Evolutionary conservation across 2,329 filamentous ascomycete genomes (phyloP), one percentile per base, ranked within the genome.

Genomic region (Zelopaecilomyces penicillatus): DNA sequence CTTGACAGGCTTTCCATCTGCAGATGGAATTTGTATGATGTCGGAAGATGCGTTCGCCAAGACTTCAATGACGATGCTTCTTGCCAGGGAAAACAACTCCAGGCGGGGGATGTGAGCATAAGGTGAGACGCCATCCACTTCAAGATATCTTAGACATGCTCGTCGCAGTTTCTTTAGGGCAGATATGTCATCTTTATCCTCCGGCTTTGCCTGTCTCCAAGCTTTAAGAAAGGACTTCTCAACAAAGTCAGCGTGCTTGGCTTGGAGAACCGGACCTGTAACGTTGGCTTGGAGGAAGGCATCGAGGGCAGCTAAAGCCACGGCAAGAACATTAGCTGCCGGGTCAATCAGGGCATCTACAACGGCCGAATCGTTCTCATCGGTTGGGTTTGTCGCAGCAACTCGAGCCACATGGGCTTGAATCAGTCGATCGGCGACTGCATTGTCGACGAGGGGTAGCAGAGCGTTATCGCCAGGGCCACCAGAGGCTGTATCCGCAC

Each of bases 241-340:
- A n/a, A 73, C 44, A 3, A 54, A 42, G 30, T 47, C 36, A 36
- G 53, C 42, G 34, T 54, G 45, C 8, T 49, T 39, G 11, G 45
- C 50, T 0, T 64, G 54, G n/a, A 95, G 69, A 0, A 88, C 83
- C 1, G 90, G 90, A 0, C 90, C 90, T 4, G 90, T 95, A 43
- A 94, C 85, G 59, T 88, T 95, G 1, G 81, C 80, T 62, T 96
- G 90, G 11, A 95, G 65, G 60, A 95, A 96, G 8, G 83, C 78
- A 57, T 87, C 76, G 8, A 95, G 72, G 2, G 65, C 59, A 35
- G 65, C 64, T 6, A 65, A 42, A 5, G 57, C 63, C 28, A 66
- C 54, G 10, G 56, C 50, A 1, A 65, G 50, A 8, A 53, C 46
- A 12, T 54, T 50, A 8, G 50, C 42, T 12, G 39, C 28, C 5